Percentiles rank a stretch among this genome's conserved stretches.
phyloP scores from a whole-genome alignment of 208 protist genomes.

The Leishmania lainsoni region DNA sequence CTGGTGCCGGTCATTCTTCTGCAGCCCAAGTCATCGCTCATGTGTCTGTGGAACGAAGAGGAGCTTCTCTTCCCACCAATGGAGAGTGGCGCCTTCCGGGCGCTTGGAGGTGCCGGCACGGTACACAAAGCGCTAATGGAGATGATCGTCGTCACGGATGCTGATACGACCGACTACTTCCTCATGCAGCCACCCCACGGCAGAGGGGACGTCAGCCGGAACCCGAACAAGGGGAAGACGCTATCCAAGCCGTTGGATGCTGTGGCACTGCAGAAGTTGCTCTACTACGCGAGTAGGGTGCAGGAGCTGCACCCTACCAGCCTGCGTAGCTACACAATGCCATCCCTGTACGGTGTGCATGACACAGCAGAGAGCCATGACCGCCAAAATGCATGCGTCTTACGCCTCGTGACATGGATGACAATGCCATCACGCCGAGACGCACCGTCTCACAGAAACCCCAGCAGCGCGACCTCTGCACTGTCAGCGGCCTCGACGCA shows the following conservation, averaged over 20 bases:
- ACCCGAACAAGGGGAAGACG: neutral
- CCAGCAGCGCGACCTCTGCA: conserved; percentile 26
- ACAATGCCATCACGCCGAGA: neutral
- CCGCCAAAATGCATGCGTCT: neutral
- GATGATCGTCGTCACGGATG: conserved; percentile 16
- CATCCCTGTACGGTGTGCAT: conserved; percentile 13
- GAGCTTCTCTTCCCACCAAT: conserved; percentile 62
- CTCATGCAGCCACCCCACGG: neutral
- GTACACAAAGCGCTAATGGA: conserved; percentile 38
- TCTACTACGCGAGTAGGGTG: conserved; percentile 36
- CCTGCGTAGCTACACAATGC: conserved; percentile 38
- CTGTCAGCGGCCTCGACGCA: conserved; percentile 21
- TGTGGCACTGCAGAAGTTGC: conserved; percentile 23
- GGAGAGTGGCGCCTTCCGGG: conserved; percentile 37
- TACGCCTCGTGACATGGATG: neutral
- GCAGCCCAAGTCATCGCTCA: conserved; percentile 53
- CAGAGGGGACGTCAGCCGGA: neutral
- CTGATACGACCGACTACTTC: too few relatives aligned
- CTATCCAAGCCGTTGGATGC: neutral
- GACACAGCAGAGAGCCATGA: neutral
- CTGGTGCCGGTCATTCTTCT: conserved; percentile 39
- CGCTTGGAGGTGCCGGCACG: conserved; percentile 43
- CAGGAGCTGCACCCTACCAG: conserved; percentile 33
- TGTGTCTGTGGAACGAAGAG: conserved; percentile 53
- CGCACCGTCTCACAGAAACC: conserved; percentile 12